phyloP scores from a whole-genome alignment of 2,329 filamentous ascomycete species.

The Fusarium sp. region DNA sequence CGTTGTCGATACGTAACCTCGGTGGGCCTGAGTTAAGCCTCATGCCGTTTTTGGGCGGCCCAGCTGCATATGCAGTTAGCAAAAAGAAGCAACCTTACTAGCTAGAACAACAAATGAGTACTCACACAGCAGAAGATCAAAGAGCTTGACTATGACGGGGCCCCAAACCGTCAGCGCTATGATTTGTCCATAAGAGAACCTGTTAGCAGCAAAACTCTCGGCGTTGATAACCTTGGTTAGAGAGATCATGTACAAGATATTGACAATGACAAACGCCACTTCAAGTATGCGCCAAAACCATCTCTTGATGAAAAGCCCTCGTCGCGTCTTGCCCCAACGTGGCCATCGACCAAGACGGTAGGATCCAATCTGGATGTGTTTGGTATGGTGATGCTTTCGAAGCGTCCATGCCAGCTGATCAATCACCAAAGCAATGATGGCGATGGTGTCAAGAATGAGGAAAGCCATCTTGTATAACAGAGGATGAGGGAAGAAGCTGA shows the following conservation, averaged over 20 bases:
- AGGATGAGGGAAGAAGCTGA: conserved; percentile 56
- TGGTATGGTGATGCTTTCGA: conserved; percentile 52
- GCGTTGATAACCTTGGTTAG: conserved; percentile 53
- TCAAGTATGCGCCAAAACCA: conserved; percentile 55
- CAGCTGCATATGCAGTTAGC: conserved; percentile 50
- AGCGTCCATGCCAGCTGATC: conserved; percentile 56
- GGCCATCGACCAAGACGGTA: conserved; percentile 53
- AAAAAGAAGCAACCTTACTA: not conserved
- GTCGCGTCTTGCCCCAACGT: conserved; percentile 46
- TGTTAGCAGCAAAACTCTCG: conserved; percentile 54
- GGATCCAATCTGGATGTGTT: conserved; percentile 50
- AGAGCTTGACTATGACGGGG: conserved; percentile 57
- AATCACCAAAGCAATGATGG: conserved; percentile 52
- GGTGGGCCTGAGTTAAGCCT: conserved; percentile 55
- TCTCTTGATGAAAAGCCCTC: conserved; percentile 49
- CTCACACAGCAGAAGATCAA: conserved; percentile 56
- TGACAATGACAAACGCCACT: conserved; percentile 54
- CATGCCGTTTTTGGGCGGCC: conserved; percentile 55
- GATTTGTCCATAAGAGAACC: conserved; percentile 55
- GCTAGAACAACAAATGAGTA: not conserved
- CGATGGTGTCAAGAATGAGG: conserved; percentile 53
- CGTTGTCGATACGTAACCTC: conserved; percentile 56
- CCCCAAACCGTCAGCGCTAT: conserved; percentile 58
- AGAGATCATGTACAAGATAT: conserved; percentile 56
- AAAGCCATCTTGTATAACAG: conserved; percentile 56